phyloP scores from a whole-genome alignment of 768 basidiomycete genomes.

The Gelatoporia subvermispora region DNA sequence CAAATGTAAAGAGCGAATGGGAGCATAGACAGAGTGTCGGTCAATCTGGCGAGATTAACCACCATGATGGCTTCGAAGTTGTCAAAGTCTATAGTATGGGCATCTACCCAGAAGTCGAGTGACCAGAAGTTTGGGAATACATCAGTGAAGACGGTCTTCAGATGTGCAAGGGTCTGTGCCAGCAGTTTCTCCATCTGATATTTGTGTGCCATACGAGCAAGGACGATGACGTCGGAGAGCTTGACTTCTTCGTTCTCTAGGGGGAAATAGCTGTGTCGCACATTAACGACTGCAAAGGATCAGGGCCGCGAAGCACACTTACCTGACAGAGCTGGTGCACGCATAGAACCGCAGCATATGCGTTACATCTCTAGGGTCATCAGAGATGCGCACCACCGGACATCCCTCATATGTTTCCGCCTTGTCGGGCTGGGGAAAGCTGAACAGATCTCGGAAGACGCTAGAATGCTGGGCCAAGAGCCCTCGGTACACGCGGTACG shows the following conservation, averaged over 20 bases:
- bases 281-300: too few species aligned
- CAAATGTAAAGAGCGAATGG: too few species aligned
- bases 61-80: too few species aligned
- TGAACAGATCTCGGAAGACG: slow-evolving; percentile 13
- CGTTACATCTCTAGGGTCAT: slow-evolving; percentile 2
- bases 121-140: neutral
- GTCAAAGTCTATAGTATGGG: too few species aligned
- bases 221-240: neutral
- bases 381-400: slow-evolving; percentile 8
- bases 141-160: neutral
- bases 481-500: slow-evolving; percentile 11
- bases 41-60: too few species aligned
- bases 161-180: neutral
- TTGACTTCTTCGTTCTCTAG: neutral
- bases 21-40: too few species aligned
- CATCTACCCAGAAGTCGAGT: too few species aligned
- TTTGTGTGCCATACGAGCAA: neutral
- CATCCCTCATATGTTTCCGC: slow-evolving; percentile 1
- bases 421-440: slow-evolving; percentile 1
- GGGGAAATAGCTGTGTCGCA: too few species aligned
- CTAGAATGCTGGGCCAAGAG: slow-evolving; percentile 13
- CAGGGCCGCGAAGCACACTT: too few species aligned
- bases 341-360: neutral
- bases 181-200: neutral
- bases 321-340: too few species aligned